These are phyloP conservation scores for Telopea speciosissima DNA, from an alignment of 177 flowering plant species.

Conservation along the genomic window DNA sequence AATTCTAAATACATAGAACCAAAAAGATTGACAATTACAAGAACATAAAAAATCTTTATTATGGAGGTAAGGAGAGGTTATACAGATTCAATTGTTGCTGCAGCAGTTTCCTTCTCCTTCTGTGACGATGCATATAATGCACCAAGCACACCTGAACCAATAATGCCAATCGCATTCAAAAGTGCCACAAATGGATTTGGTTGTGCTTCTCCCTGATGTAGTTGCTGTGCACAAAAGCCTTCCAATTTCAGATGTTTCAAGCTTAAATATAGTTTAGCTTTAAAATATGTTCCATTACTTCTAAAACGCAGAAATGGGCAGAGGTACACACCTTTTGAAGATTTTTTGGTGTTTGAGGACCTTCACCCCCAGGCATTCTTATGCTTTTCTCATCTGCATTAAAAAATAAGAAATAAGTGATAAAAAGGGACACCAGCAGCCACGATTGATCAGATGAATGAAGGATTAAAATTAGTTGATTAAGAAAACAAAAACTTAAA, in stretches of 20 bases:
- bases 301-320: constrained; percentile 3
- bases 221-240: constrained; percentile 31
- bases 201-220: constrained; percentile 22
- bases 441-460: background rate
- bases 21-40: too few relatives aligned
- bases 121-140: constrained; percentile 59
- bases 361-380: constrained; percentile 18
- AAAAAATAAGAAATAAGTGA: background rate
- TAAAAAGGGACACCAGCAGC: background rate
- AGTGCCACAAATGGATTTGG: constrained; percentile 47
- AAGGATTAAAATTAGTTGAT: background rate
- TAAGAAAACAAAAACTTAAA: background rate
- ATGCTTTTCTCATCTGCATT: constrained; percentile 35
- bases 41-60: background rate
- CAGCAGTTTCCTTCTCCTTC: constrained; percentile 48
- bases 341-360: constrained; percentile 5
- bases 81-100: constrained; percentile 70
- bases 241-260: constrained; percentile 12
- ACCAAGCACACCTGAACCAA: constrained; percentile 67
- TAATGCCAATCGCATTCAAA: constrained; percentile 65
- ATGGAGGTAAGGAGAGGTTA: constrained; percentile 15
- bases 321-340: constrained; percentile 30
- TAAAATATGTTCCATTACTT: background rate
- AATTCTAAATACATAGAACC: too few relatives aligned
- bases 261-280: background rate